A percentile compares a stretch with the other conserved stretches of the same genome.
phyloP scores from a whole-genome alignment of 2,329 filamentous ascomycete genomes.

The Ophiocordyceps camponoti-saundersi region DNA sequence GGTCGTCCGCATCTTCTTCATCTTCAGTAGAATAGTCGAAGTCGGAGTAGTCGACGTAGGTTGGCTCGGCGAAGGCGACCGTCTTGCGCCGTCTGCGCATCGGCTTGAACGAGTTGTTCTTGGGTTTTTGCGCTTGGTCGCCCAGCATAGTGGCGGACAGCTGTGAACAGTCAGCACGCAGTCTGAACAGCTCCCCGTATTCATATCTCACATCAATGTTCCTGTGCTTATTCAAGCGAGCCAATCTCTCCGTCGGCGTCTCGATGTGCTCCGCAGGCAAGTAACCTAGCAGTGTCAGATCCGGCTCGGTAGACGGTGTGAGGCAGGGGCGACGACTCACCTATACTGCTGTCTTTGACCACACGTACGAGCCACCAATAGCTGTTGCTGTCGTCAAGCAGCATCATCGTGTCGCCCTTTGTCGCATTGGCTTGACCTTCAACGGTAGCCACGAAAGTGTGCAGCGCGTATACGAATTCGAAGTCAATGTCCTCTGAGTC shows the following conservation, averaged over 20 bases:
- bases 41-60: conserved; percentile 77
- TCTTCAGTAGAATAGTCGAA: conserved; percentile 75
- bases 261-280: conserved; percentile 96
- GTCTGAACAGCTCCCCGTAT: not conserved
- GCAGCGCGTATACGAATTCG: conserved; percentile 95
- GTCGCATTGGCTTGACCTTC: conserved; percentile 97
- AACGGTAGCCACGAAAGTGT: conserved; percentile 94
- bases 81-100: conserved; percentile 76
- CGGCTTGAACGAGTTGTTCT: conserved; percentile 67
- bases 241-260: conserved; percentile 86
- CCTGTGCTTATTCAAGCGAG: conserved; percentile 88
- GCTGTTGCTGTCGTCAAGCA: conserved; percentile 96
- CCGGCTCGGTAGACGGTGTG: conserved; percentile 3
- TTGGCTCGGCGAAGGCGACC: conserved; percentile 70
- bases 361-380: conserved; percentile 99
- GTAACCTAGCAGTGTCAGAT: conserved; percentile 45
- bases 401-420: conserved; percentile 96
- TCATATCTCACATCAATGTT: conserved; percentile 70
- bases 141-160: conserved; percentile 46
- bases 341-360: conserved; percentile 93
- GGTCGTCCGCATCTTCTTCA: conserved; percentile 31
- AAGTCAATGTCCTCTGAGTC: conserved; percentile 97
- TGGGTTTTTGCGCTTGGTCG: conserved; percentile 56
- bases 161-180: conserved; percentile 14
- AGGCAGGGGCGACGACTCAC: conserved; percentile 18